Evolutionary conservation across 139 green algal genomes (phyloP), one percentile per base, ranked within the genome.

Genomic region (Chlorella ohadii): DNA sequence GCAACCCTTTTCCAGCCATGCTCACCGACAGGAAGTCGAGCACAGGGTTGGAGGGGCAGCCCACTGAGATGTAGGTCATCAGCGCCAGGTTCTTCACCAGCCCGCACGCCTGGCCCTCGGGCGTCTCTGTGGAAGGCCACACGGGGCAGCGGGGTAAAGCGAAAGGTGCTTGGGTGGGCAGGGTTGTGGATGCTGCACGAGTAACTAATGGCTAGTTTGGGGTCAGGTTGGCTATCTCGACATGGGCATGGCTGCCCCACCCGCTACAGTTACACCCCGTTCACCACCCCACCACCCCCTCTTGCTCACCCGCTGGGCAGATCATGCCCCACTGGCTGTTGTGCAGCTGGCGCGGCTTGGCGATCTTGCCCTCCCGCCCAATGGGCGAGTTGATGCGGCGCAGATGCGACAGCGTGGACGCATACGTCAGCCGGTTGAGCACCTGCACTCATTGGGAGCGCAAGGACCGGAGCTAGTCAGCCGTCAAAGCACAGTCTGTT

Each of bases 1-100:
- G n/a, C n/a, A n/a, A 31, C 31, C 65, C 31, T 31, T 9, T 41
- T 3, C 1, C 5, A 3, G 6, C 34, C 71, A 65, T 9, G 17
- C 55, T 25, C 36, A 41, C 76, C 76, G 71, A 61, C 61, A 98
- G 83, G 73, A 97, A 95, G 44, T 96, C 91, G n/a, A 94, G 86
- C 41, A 97, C 87, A 2, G 93, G 93, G 20, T 73, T 84, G 4
- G 88, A 89, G 39, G 93, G 85, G 31, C 92, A 96, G 70, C 94
- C 94, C 17, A 93, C 91, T 2, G 89, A 94, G 85, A 98, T 94
- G 89, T 97, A 96, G 15, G 90, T 90, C 97, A 99, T 99, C 12
- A 99, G 93, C 63, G 97, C 95, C 90, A 99, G 91, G 91, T 99
- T 99, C 93, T 99, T 99, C 57, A 99, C 97, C 77, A 99, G 95